Evolutionary conservation across 2,329 filamentous ascomycete species (phyloP).

Genomic region (Aspergillus sp.): DNA sequence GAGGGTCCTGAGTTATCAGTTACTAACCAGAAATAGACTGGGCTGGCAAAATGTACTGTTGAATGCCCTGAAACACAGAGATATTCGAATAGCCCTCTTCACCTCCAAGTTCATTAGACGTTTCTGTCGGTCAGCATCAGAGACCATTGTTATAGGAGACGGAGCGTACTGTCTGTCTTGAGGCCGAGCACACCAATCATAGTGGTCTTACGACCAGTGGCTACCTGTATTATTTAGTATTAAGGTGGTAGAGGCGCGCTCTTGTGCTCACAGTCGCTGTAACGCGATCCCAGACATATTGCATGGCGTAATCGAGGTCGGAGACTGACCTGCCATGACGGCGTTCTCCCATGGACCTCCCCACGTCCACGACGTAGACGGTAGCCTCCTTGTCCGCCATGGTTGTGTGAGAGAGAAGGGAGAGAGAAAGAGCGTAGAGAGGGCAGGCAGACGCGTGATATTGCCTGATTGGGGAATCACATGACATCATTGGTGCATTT

Average conservation of each 20-base stretch:
- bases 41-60: slow-evolving; percentile 51
- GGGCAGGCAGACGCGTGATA: slow-evolving; percentile 36
- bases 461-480: slow-evolving; percentile 28
- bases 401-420: background rate
- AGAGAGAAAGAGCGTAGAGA: background rate
- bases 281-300: slow-evolving; percentile 92
- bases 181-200: slow-evolving; percentile 72
- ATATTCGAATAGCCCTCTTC: slow-evolving; percentile 74
- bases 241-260: background rate
- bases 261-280: slow-evolving; percentile 55
- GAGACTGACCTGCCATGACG: slow-evolving; percentile 63
- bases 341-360: slow-evolving; percentile 68
- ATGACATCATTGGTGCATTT: slow-evolving; percentile 31
- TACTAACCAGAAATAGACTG: background rate
- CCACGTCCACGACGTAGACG: slow-evolving; percentile 84
- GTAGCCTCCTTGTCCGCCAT: slow-evolving; percentile 94
- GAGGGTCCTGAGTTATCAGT: slow-evolving; percentile 37
- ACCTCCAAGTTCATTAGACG: slow-evolving; percentile 56
- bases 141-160: slow-evolving; percentile 3
- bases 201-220: slow-evolving; percentile 63
- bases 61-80: slow-evolving; percentile 54
- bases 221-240: slow-evolving; percentile 33
- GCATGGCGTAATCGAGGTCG: slow-evolving; percentile 81
- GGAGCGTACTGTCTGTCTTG: slow-evolving; percentile 55
- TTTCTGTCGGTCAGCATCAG: slow-evolving; percentile 37